Percentiles rank a stretch among this genome's conserved stretches.
phyloP scores from a whole-genome alignment of 1,284 basidiomycete genomes.

The Cryptococcus sp. region DNA sequence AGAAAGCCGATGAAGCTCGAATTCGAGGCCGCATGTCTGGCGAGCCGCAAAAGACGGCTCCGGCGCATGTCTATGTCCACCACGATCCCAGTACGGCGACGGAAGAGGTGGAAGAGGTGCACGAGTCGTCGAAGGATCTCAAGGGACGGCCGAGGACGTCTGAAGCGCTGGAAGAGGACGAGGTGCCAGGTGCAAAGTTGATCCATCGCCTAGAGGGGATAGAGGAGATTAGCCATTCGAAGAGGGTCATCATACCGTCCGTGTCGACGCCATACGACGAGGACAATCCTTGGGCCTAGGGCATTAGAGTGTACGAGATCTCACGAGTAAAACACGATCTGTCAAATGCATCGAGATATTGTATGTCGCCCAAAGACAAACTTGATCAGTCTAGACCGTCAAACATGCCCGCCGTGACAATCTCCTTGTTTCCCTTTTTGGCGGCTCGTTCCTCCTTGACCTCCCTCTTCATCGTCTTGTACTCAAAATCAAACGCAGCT shows the following conservation, averaged over 20 bases:
- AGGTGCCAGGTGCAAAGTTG: constrained; percentile 23
- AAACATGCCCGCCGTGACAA: constrained; percentile 53
- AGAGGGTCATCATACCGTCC: background rate
- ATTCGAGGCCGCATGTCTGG: constrained; percentile 26
- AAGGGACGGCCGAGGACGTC: background rate
- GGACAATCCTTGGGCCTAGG: constrained; percentile 42
- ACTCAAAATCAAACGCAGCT: constrained; percentile 19
- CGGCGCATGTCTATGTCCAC: constrained; percentile 24
- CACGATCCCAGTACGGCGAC: constrained; percentile 10
- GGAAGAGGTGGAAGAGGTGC: constrained; percentile 12
- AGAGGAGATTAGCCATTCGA: constrained; percentile 1
- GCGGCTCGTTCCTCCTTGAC: constrained; percentile 54
- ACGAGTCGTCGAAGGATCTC: constrained; percentile 1
- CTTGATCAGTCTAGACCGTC: constrained; percentile 35
- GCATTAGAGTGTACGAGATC: background rate
- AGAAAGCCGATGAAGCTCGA: constrained; percentile 37
- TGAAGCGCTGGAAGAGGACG: constrained; percentile 16
- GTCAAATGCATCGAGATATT: background rate
- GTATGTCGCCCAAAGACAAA: background rate
- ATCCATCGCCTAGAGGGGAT: constrained; percentile 10
- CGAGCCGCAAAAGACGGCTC: constrained; percentile 38
- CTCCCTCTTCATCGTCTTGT: constrained; percentile 38
- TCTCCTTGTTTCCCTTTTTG: constrained; percentile 31
- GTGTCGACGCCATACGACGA: constrained; percentile 13
- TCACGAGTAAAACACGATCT: background rate